These are phyloP conservation scores for Exsudoporus floridanus DNA, from an alignment of 1,284 basidiomycete species.

Conservation along the genomic window DNA sequence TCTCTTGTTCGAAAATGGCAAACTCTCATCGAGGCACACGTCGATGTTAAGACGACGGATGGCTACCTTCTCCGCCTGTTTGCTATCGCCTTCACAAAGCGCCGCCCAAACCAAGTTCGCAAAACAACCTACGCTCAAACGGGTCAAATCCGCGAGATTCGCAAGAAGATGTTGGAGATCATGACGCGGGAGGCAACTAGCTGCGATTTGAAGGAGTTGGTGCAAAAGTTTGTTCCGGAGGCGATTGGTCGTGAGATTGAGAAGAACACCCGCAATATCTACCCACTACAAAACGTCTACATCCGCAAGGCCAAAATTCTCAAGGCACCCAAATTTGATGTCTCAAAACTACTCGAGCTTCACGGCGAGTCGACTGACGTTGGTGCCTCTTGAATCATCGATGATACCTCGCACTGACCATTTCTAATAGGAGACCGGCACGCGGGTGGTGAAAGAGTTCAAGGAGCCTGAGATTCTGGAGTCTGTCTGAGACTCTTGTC, in stretches of 20 bases:
- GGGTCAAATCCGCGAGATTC: slow-evolving; percentile 94
- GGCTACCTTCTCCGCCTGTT: slow-evolving; percentile 99
- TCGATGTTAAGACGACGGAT: slow-evolving; percentile 99
- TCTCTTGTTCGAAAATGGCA: slow-evolving; percentile 99
- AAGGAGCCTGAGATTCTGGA: slow-evolving; percentile 89
- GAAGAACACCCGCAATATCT: slow-evolving; percentile 95
- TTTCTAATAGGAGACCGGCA: slow-evolving; percentile 75
- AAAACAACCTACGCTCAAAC: slow-evolving; percentile 99
- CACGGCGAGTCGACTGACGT: slow-evolving; percentile 94
- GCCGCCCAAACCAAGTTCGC: slow-evolving; percentile 93
- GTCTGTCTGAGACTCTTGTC: slow-evolving; percentile 61
- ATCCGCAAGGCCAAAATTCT: slow-evolving; percentile 98
- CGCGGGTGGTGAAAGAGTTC: slow-evolving; percentile 86
- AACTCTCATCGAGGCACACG: slow-evolving; percentile 96
- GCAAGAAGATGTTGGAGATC: slow-evolving; percentile 99
- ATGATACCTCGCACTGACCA: slow-evolving; percentile 13
- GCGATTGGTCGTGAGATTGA: slow-evolving; percentile 99
- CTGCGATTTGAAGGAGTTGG: slow-evolving; percentile 97
- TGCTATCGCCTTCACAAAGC: slow-evolving; percentile 98
- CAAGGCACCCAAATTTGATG: slow-evolving; percentile 96
- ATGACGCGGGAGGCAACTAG: slow-evolving; percentile 95
- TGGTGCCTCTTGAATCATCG: slow-evolving; percentile 37
- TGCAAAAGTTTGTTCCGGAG: slow-evolving; percentile 99
- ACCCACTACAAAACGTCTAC: slow-evolving; percentile 98
- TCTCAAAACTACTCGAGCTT: slow-evolving; percentile 92